phyloP scores from a whole-genome alignment of 2,329 filamentous ascomycete species.

The Ascochyta rabiei region DNA sequence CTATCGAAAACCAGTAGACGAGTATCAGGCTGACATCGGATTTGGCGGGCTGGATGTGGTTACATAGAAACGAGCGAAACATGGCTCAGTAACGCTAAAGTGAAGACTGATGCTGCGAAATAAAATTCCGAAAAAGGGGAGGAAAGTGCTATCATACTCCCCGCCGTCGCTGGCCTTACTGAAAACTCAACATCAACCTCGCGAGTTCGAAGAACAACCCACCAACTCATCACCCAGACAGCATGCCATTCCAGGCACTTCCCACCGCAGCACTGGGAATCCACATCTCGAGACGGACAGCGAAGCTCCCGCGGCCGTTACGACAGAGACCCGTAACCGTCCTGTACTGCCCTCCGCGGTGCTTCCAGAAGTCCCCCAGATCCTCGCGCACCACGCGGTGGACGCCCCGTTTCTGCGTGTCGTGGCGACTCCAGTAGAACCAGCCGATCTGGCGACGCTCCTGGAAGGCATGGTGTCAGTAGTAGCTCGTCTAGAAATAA shows the following conservation, averaged over 20 bases:
- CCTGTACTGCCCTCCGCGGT: slow-evolving; percentile 12
- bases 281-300: slow-evolving; percentile 24
- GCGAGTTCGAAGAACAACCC: too few relatives aligned
- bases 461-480: not conserved
- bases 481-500: not conserved
- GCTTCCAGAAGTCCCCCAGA: slow-evolving; percentile 19
- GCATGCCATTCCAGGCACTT: slow-evolving; percentile 1
- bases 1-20: too few relatives aligned
- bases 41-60: too few relatives aligned
- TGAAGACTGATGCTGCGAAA: not conserved
- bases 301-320: slow-evolving; percentile 4
- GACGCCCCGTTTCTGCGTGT: slow-evolving; percentile 10
- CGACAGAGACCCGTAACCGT: slow-evolving; percentile 6
- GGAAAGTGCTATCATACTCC: not conserved
- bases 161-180: not conserved
- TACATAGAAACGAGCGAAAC: too few relatives aligned
- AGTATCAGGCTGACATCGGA: too few relatives aligned
- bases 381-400: slow-evolving; percentile 13
- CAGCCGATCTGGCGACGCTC: slow-evolving; percentile 19
- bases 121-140: not conserved
- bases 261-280: slow-evolving; percentile 15
- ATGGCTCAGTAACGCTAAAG: too few relatives aligned
- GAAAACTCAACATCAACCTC: too few relatives aligned
- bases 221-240: not conserved
- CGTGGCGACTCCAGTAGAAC: slow-evolving; percentile 11